A percentile compares a stretch with the other conserved stretches of the same genome.
Conservation (phyloP, 495 filamentous ascomycete species). For the Penicillium lividum region DNA sequence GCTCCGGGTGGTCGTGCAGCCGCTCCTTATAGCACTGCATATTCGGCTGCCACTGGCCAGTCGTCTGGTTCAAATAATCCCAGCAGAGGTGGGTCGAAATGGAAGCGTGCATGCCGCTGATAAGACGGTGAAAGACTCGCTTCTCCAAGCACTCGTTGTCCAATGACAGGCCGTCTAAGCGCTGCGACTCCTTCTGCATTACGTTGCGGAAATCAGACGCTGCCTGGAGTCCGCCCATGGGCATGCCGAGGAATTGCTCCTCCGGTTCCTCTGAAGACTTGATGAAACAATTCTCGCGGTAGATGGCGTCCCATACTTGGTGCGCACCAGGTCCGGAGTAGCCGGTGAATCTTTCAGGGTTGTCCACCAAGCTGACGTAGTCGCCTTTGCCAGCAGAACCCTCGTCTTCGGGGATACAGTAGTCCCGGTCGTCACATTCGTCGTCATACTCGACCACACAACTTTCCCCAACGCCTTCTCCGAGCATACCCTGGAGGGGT, state of each 20-base stretch:
- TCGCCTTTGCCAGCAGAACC: conserved; percentile 83
- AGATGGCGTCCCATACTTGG: conserved; percentile 95
- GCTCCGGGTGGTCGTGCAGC: conserved; percentile 80
- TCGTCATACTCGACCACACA: conserved; percentile 98
- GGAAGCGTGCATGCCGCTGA: conserved; percentile 96
- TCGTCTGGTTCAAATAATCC: conserved; percentile 95
- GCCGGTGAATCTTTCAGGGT: conserved; percentile 94
- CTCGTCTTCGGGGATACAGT: conserved; percentile 96
- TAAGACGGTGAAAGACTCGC: conserved; percentile 91
- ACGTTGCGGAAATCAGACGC: conserved; percentile 82
- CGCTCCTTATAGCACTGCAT: conserved; percentile 84
- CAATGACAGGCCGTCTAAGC: conserved; percentile 64
- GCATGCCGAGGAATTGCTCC: conserved; percentile 29
- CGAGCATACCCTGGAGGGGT: conserved; percentile 80
- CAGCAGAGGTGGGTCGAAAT: conserved; percentile 95
- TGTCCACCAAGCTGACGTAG: conserved; percentile 91
- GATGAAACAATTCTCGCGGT: conserved; percentile 96
- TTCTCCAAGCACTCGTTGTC: conserved; percentile 97
- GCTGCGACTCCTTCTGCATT: conserved; percentile 69
- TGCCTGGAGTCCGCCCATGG: conserved; percentile 56
- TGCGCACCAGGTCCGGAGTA: conserved; percentile 80
- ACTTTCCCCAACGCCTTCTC: conserved; percentile 86
- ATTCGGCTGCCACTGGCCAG: conserved; percentile 92
- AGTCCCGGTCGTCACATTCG: conserved; percentile 95
- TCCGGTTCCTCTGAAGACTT: conserved; percentile 51